phyloP scores from a whole-genome alignment of 2,329 filamentous ascomycete species.

The Fusarium begoniae region DNA sequence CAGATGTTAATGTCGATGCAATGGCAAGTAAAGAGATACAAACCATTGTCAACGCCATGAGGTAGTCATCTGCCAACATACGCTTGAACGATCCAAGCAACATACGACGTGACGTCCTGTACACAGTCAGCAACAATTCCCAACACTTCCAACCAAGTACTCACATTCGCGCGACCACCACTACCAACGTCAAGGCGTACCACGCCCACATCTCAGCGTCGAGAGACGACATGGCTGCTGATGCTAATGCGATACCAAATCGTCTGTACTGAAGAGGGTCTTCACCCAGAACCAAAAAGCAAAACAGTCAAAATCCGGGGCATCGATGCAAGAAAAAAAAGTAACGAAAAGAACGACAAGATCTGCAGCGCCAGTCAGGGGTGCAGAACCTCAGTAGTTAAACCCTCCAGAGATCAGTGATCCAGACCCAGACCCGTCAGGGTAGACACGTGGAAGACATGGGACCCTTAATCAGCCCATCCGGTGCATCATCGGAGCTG shows the following conservation, averaged over 20 bases:
- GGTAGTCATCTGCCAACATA: slow-evolving; percentile 62
- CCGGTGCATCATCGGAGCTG: neutral
- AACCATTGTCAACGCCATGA: slow-evolving; percentile 63
- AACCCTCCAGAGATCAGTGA: neutral
- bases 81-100: slow-evolving; percentile 55
- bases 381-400: slow-evolving; percentile 1
- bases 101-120: slow-evolving; percentile 49
- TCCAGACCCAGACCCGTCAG: neutral
- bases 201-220: slow-evolving; percentile 53
- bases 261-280: neutral
- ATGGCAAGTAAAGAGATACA: slow-evolving; percentile 16
- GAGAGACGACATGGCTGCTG: slow-evolving; percentile 38
- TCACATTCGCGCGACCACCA: slow-evolving; percentile 53
- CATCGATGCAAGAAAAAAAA: neutral
- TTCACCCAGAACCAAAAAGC: slow-evolving; percentile 3
- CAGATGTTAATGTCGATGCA: neutral
- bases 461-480: neutral
- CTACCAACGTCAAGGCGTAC: slow-evolving; percentile 51
- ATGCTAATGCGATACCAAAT: neutral
- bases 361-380: slow-evolving; percentile 23
- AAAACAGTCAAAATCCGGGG: neutral
- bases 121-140: neutral
- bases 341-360: neutral
- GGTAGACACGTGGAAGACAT: neutral
- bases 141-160: neutral